Evolutionary conservation across 2,329 filamentous ascomycete species (phyloP), one percentile per base, ranked within the genome.

Genomic region (Calonectria pteridis): DNA sequence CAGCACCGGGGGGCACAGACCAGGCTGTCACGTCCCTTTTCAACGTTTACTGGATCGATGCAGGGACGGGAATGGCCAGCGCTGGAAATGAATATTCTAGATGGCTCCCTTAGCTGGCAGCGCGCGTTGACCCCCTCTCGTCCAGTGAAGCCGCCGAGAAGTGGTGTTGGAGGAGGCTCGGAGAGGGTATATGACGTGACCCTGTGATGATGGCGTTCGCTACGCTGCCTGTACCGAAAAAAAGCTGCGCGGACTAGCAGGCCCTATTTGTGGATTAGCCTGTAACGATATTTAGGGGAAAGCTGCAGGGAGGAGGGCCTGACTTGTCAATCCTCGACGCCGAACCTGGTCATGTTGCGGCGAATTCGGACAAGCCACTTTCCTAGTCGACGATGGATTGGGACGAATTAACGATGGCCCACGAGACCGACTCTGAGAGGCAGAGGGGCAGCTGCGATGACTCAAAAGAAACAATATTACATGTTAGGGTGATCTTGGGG

Each of bases 261-360:
- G 53, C 35, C 20, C 31, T 35, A 59, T 59, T 26, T 59, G 31
- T 35, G 53, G 33, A 59, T 37, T 67, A 40, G 50, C 51, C 23
- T 66, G 63, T 35, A 53, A 67, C 35, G 16, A 29, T n/a, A n/a
- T n/a, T 55, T 43, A 28, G 49, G 50, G 33, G 31, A 58, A 40
- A 20, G 65, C 53, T 26, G 26, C 35, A 67, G 65, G 65, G 35
- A 67, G 58, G 31, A 67, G 58, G 31, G 55, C 29, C 29, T 71
- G 62, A 51, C 62, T 72, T 50, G 58, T 68, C 65, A 59, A 64
- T 63, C 58, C 55, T 68, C 58, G 58, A 72, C 55, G n/a, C 58
- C 28, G 46, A 72, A 37, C 35, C 46, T 68, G 65, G 70, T 28
- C 46, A 59, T 23, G 31, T 37, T 29, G 33, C 23, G 49, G 58